phyloP scores from a whole-genome alignment of 192 early-diverging fungal genomes.

The Irineochytrium annulatum region DNA sequence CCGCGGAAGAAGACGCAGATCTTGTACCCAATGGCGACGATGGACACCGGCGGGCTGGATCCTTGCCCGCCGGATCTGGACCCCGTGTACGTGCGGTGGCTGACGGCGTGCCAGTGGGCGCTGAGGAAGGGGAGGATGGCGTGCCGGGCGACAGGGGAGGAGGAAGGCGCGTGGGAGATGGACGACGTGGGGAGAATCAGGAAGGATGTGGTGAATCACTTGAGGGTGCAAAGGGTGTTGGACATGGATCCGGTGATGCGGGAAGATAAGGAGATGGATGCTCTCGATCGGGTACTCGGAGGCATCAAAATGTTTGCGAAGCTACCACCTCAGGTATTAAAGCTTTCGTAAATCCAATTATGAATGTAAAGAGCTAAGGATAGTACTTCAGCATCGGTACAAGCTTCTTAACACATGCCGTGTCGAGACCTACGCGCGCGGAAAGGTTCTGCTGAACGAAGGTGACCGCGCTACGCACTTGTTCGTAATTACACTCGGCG shows the following conservation, averaged over 20 bases:
- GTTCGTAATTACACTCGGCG: constrained; percentile 14
- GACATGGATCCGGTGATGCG: constrained; percentile 13
- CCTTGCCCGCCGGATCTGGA: background rate
- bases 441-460: constrained; percentile 16
- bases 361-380: background rate
- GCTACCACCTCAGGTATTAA: constrained; percentile 12
- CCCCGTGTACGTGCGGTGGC: too few species aligned
- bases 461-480: constrained; percentile 17
- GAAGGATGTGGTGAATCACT: constrained; percentile 7
- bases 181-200: too few species aligned
- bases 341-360: background rate
- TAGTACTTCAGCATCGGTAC: constrained; percentile 11
- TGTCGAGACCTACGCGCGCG: constrained; percentile 12
- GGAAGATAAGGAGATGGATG: constrained; percentile 16
- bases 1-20: too few species aligned
- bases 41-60: background rate
- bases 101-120: too few species aligned
- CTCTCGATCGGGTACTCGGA: constrained; percentile 15
- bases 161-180: too few species aligned
- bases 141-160: too few species aligned
- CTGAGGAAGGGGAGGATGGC: constrained; percentile 9
- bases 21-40: background rate
- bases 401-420: constrained; percentile 22
- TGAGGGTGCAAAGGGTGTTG: constrained; percentile 7
- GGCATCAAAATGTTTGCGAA: constrained; percentile 16